A percentile compares a stretch with the other conserved stretches of the same genome.
Conservation (phyloP, 768 basidiomycete genomes). For the Dendrothele bispora region DNA sequence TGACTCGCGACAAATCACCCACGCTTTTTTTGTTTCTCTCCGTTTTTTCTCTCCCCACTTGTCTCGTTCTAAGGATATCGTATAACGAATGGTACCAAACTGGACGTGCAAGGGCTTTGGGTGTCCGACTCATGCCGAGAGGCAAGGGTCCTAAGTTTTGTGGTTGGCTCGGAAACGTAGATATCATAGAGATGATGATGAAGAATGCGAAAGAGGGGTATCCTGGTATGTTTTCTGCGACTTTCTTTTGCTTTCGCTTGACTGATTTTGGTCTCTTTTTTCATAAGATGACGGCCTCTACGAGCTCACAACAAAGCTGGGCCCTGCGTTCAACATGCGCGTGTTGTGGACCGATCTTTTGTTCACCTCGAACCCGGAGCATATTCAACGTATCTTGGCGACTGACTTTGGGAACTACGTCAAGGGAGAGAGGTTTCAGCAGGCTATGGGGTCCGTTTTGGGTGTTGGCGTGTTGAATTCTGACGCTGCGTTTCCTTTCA, state of each 20-base stretch:
- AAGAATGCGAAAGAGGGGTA: constrained; percentile 45
- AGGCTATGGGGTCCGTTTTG: constrained; percentile 45
- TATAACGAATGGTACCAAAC: too few species aligned
- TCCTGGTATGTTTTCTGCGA: too few species aligned
- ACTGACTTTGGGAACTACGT: constrained; percentile 60
- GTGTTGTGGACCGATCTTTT: constrained; percentile 45
- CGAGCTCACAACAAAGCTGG: constrained; percentile 31
- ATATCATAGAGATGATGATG: constrained; percentile 39
- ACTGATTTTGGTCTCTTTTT: neutral
- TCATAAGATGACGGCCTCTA: constrained; percentile 42
- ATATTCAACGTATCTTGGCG: constrained; percentile 57
- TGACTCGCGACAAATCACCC: too few species aligned
- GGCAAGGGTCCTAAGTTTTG: too few species aligned
- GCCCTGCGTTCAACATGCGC: constrained; percentile 45
- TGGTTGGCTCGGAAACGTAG: constrained; percentile 43
- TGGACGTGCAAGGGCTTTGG: too few species aligned
- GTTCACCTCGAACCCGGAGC: constrained; percentile 51
- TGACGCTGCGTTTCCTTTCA: too few species aligned
- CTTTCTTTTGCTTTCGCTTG: too few species aligned
- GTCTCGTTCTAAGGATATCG: too few species aligned
- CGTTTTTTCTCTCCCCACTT: too few species aligned
- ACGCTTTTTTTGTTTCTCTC: too few species aligned
- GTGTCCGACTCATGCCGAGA: constrained; percentile 43
- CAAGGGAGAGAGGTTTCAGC: constrained; percentile 50
- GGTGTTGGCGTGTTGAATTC: constrained; percentile 72